phyloP scores from a whole-genome alignment of 352 stramenopile genomes.

The Pythium biforme region DNA sequence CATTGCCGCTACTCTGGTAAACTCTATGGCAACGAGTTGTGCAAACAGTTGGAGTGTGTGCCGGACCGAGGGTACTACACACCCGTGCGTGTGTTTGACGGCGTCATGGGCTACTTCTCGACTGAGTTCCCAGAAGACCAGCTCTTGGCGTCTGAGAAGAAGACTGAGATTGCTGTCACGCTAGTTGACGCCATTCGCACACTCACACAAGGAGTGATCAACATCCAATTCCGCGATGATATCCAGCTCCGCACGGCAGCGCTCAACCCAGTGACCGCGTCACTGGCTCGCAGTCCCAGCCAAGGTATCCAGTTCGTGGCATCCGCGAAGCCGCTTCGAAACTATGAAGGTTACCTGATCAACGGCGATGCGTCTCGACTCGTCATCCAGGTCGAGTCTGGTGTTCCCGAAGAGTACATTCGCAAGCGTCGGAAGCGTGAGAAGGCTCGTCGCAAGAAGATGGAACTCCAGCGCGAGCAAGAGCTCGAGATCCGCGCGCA shows the following conservation, averaged over 20 bases:
- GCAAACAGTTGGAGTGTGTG: conserved; percentile 74
- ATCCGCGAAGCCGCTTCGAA: conserved; percentile 29
- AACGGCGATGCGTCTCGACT: conserved; percentile 43
- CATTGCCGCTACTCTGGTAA: conserved; percentile 87
- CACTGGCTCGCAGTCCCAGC: conserved; percentile 51
- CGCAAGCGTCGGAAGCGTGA: conserved; percentile 83
- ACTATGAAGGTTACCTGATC: conserved; percentile 27
- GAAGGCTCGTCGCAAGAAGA: conserved; percentile 69
- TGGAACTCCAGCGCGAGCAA: conserved; percentile 72
- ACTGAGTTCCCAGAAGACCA: conserved; percentile 84
- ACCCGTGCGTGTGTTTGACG: conserved; percentile 76
- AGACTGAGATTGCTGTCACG: conserved; percentile 85
- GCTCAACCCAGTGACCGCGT: conserved; percentile 21
- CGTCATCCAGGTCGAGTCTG: conserved; percentile 55
- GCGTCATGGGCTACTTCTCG: conserved; percentile 75
- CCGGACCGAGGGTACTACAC: conserved; percentile 81
- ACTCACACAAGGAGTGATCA: conserved; percentile 46
- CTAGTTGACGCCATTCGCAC: conserved; percentile 74
- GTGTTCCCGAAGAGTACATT: conserved; percentile 84
- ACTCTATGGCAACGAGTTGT: conserved; percentile 85
- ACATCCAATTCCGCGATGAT: conserved; percentile 72
- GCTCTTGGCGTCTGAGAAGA: conserved; percentile 79
- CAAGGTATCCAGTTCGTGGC: conserved; percentile 71
- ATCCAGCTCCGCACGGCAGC: conserved; percentile 54
- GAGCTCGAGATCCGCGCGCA: conserved; percentile 68